Base-by-base conservation (phyloP, 1,284 basidiomycete species). In the Hemileia vastatrix region DNA sequence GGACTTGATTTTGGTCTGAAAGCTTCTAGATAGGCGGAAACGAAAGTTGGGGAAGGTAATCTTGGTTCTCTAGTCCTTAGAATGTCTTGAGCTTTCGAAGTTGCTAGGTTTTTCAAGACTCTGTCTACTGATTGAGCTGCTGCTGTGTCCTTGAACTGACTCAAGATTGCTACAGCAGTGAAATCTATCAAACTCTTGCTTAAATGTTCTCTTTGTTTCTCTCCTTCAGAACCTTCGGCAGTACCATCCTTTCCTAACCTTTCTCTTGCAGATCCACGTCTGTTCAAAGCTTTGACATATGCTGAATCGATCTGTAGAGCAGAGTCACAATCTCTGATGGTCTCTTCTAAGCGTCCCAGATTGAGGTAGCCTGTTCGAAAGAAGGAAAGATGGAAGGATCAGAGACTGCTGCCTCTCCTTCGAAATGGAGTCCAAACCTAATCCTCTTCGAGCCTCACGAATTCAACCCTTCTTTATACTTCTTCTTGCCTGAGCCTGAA, bases 241-340 rank as follows among this genome's bases (percentile, higher is more conserved):
- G 59, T 63, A 21, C 87, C 83, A 63, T 83, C 83, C 50, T 84
- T 81, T 56, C 84, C 84, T 44, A 96, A 81, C 24, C 82, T 82
- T 75, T 97, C 94, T 36, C 87, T 78, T 1, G 93, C 93, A 21
- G 83, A 84, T 4, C 87, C 94, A 54, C 95, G 84, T 67, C 94
- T 82, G 80, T 95, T 95, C 65, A 98, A 81, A 1, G 94, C 93
- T 78, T 98, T 97, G 76, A 95, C 83, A 76, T 98, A 98, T 66
- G 80, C 83, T 19, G 80, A 78, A 77, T 98, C 91, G 57, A 94
- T 82, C 65, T 83, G 83, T 56, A 98, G 82, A 0, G 95, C 94
- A 57, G 83, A 82, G 72, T 93, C 84, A 76, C 94, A 97, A 78
- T 98, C 94, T 56, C 81, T 80, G 19, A 98, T 83, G 67, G 92